Base-by-base conservation (phyloP, 2,329 filamentous ascomycete species). In the Hypoxylon sp. region DNA sequence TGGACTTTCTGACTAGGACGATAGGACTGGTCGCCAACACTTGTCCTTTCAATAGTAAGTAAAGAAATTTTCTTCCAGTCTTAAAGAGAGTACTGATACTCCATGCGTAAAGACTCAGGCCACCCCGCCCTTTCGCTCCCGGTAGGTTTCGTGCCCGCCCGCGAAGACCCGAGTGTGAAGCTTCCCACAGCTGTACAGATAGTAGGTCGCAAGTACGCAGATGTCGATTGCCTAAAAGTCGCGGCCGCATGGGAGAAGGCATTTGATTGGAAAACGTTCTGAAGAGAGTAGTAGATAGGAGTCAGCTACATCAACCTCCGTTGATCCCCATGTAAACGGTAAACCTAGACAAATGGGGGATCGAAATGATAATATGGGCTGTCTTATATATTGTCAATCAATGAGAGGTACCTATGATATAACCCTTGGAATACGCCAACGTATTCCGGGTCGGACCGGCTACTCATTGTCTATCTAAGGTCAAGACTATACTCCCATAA, bases 401-500 rank as follows among this genome's bases (percentile, higher is more conserved):
- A 45, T 37, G 8, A 21, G 14, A 41, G 19, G 34, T 14, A 12
- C 30, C 19, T 54, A 54, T 2, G 25, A 4, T 27, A 25, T 43
- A 7, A 37, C 30, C 9, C 30, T 12, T n/a, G 12, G 9, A 34
- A 11, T 34, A 34, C 6, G 14, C 8, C 5, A 12, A 30, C 8
- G 11, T 27, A 2, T 2, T 27, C 8, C n/a, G 29, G 34, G n/a
- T 25, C n/a, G 16, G n/a, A 27, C 27, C n/a, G 41, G 16, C 6
- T n/a, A 60, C 41, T 71, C 37, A 82, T 60, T 77, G 66, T 73
- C 76, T 87, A 68, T 87, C 80, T 60, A 90, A 70, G 55, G 86
- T 81, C 5, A 90, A 79, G 29, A 90, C 77, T 68, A 80, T 81
- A 68, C 88, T 90, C 67, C 86, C 81, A 67, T 87, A 89, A 68